Evolutionary conservation across 108 stramenopile species (phyloP).

Genomic region (Schizochytrium sp.): DNA sequence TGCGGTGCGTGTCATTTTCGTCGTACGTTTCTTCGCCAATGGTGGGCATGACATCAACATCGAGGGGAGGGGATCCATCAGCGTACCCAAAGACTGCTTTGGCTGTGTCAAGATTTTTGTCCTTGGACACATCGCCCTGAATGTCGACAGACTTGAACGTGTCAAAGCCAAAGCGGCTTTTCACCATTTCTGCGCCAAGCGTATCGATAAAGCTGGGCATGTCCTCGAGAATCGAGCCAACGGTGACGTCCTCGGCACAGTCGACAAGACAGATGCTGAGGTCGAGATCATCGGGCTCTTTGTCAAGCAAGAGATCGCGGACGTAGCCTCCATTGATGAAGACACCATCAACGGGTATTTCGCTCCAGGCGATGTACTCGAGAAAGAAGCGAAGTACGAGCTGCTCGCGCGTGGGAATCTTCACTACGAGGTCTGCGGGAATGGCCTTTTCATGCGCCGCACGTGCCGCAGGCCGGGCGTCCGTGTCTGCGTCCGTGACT

Average conservation of each 20-base stretch:
- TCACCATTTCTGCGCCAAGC: neutral
- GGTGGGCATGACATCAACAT: constrained; percentile 17
- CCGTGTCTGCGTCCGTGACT: neutral
- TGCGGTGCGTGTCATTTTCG: neutral
- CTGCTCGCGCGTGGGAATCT: neutral
- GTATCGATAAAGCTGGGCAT: neutral
- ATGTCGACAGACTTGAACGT: neutral
- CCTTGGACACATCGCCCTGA: neutral
- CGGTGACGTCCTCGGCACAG: neutral
- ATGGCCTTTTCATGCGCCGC: neutral
- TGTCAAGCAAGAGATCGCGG: neutral
- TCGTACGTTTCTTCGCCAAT: constrained; percentile 11
- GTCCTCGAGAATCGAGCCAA: neutral
- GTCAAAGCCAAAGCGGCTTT: neutral
- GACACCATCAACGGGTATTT: neutral
- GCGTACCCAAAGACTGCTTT: neutral
- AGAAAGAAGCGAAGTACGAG: constrained; percentile 11
- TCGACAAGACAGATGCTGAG: neutral
- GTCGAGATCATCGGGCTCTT: constrained; percentile 5
- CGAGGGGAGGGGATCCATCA: neutral
- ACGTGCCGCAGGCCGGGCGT: neutral
- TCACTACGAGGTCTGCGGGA: neutral
- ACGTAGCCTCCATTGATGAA: constrained; percentile 9
- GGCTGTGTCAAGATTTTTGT: neutral
- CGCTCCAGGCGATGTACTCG: neutral